Evolutionary conservation across 2,329 filamentous ascomycete genomes (phyloP), one percentile per base, ranked within the genome.

Genomic region (Epichloe elymi): DNA sequence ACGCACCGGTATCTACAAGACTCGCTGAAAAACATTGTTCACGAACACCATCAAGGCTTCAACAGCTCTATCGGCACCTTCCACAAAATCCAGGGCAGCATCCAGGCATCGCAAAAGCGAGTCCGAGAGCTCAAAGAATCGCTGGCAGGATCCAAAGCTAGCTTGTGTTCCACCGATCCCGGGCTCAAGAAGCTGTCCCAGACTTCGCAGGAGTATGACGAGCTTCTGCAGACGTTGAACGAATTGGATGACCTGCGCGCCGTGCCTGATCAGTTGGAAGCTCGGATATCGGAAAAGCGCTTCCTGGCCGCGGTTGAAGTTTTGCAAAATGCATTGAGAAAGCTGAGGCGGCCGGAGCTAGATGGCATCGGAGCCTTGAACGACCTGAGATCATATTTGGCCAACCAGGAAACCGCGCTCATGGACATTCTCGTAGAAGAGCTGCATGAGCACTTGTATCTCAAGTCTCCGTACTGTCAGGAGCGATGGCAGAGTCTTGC

Each of bases 1-100:
- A 89, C 88, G 45, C 88, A 96, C 65, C 75, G 82, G 57, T 88
- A 93, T 64, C 79, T 98, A n/a, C 90, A 98, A 64, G 85, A 85
- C 59, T 90, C 91, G 10, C 75, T 98, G 52, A 96, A 95, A 67
- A 82, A 83, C 36, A 95, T 98, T 60, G 93, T 98, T 26, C 95
- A 98, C 66, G 91, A 98, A 70, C 91, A 98, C 64, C 91, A 98
- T 63, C 93, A 98, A 67, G 94, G 93, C 45, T 98, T 98, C 76
- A 98, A 97, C 70, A 95, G 88, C 67, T 96, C 91, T 48, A 97
- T 98, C 56, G 93, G 91, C 66, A 97, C 91, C 19, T 98, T 97
- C 64, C 94, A 98, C 73, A 96, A 95, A 68, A 98, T 98, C 55
- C 93, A 98, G 67, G 82, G 83, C 49, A 95, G 88, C 68, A 93